Evolutionary conservation across 768 basidiomycete genomes (phyloP), one percentile per base, ranked within the genome.

Genomic region (Vishniacozyma victoriae): DNA sequence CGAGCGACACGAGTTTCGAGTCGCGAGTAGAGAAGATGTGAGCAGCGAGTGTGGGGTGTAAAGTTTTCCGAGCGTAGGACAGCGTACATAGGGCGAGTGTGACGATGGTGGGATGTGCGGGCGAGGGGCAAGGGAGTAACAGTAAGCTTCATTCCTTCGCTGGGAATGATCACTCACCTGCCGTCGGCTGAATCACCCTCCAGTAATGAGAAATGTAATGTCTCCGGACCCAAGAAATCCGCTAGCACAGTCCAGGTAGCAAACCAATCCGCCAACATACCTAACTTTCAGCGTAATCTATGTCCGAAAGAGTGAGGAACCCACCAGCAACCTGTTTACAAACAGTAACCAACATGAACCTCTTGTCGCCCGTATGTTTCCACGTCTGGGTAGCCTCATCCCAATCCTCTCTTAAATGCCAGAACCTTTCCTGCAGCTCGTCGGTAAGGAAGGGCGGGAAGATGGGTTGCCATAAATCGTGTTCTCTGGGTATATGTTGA

Each of bases 181-280:
- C 64, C 64, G 41, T 66, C 64, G 12, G 53, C 64, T 5, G 64
- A 66, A 24, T 57, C 64, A 20, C 64, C 64, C 38, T 66, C 64
- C 13, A 62, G 22, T 5, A 66, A 45, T 0, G 60, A 62, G 41
- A 66, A 62, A 2, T 56, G 50, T 23, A 62, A 44, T 2, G 55
- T 52, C 29, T 66, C 64, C 0, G 64, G 64, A 31, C 64, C 64
- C 5, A 66, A 41, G 39, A 58, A 66, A 26, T 66, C 64, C 5
- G 60, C 57, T n/a, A 66, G 40, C 13, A 66, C 60, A 6, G 64
- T 66, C 64, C 64, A 66, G n/a, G 56, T 49, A 2, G 60, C 55
- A 31, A 66, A 66, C 64, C 64, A 66, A 25, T 66, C 64, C 7
- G 52, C 64, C 14, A 65, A 48, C 63, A 65, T 65, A 5, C 62